These are phyloP conservation scores for Maudiozyma pseudohumilis DNA, from an alignment of 805 yeast species.

Conservation along the genomic window DNA sequence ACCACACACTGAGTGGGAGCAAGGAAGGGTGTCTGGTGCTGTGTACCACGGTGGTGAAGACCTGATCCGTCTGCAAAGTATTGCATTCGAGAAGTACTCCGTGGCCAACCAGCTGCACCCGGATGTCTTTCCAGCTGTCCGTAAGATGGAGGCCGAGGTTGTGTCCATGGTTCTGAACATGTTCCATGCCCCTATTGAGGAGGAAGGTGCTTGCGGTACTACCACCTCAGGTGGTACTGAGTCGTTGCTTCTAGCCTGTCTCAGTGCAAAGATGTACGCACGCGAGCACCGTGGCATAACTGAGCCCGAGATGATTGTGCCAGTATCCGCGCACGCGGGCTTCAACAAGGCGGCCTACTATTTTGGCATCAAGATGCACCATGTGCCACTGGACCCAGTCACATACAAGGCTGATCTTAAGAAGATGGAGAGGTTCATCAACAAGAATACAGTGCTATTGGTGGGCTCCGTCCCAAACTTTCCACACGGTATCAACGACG, in stretches of 20 bases:
- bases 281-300: slow-evolving; percentile 45
- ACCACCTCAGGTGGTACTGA: slow-evolving; percentile 95
- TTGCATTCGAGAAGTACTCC: slow-evolving; percentile 65
- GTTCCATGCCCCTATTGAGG: slow-evolving; percentile 64
- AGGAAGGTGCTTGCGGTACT: slow-evolving; percentile 57
- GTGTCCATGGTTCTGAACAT: slow-evolving; percentile 79
- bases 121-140: slow-evolving; percentile 90
- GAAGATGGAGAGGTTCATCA: slow-evolving; percentile 56
- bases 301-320: slow-evolving; percentile 81
- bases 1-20: slow-evolving; percentile 70
- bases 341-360: slow-evolving; percentile 87
- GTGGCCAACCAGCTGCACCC: slow-evolving; percentile 95
- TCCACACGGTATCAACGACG: slow-evolving; percentile 94
- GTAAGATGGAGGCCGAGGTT: slow-evolving; percentile 94
- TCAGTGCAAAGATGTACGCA: slow-evolving; percentile 80
- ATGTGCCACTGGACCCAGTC: slow-evolving; percentile 62
- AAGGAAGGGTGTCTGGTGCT: slow-evolving; percentile 86
- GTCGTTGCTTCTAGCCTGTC: slow-evolving; percentile 73
- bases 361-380: slow-evolving; percentile 75
- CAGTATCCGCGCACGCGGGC: slow-evolving; percentile 88
- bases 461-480: slow-evolving; percentile 95
- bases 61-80: slow-evolving; percentile 59
- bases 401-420: slow-evolving; percentile 58
- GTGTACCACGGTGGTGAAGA: slow-evolving; percentile 94
- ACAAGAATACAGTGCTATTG: slow-evolving; percentile 68